Evolutionary conservation across 768 basidiomycete species (phyloP), one percentile per base, ranked within the genome.

Genomic region (Candolleomyces aberdarensis): DNA sequence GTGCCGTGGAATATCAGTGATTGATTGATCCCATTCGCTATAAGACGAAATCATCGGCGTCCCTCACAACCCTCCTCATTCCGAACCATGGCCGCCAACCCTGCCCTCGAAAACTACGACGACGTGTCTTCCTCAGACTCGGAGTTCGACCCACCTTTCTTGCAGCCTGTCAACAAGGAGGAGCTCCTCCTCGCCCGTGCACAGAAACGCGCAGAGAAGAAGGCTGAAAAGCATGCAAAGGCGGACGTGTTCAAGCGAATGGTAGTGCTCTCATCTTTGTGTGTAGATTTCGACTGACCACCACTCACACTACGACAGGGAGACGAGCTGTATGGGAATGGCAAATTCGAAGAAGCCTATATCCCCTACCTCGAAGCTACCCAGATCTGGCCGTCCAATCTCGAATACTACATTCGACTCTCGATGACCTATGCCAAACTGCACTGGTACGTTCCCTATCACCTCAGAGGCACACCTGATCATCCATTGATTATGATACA

Each of bases 401-500:
- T 73, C 5, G 64, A 66, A 0, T 70, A 77, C 36, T 68, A 72
- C 59, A 73, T 77, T 47, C 73, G 74, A 55, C 66, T 78, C 19
- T 72, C 76, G 39, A 70, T 70, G 2, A 71, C 72, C 0, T 76
- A 76, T 59, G 59, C 78, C 9, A 78, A 78, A 59, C 62, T 77
- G 2, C 64, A 71, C 51, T 70, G 70, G 71, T 75, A 62, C 59
- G 72, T 58, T n/a, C 29, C 20, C 11, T 39, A 26, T 31, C 15
- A 11, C 5, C 11, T 11, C 36, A 36, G 5, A 36, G 36, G 36
- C 6, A 32, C 4, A 36, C 36, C 36, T 36, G 36, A 11, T 36
- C 36, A 36, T 5, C 11, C 36, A 36, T 11, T 11, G 36, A 7
- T 36, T 19, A 11, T 3, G 43, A 41, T 17, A 61, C 54, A 78